These are phyloP conservation scores for Malus hybrid DNA, from an alignment of 331 rosid species.

Conservation along the genomic window DNA sequence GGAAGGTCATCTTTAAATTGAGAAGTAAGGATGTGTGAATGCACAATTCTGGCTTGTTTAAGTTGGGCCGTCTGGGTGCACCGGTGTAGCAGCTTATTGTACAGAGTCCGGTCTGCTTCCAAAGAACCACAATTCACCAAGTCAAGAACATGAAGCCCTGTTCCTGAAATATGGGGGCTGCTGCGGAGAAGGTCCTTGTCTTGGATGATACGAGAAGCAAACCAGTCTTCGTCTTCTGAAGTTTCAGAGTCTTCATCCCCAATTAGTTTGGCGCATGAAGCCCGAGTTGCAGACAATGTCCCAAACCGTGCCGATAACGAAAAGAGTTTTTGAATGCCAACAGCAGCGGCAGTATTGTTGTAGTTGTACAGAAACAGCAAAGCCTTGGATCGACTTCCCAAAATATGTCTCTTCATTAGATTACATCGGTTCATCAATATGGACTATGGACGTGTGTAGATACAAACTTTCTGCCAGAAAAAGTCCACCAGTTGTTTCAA, in stretches of 20 bases:
- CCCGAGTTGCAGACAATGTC: not conserved
- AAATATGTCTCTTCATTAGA: constrained; percentile 6
- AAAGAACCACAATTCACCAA: constrained; percentile 44
- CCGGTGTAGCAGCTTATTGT: constrained; percentile 37
- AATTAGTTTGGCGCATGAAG: not conserved
- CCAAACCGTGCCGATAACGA: not conserved
- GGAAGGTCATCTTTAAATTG: constrained; percentile 34
- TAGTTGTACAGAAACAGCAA: not conserved
- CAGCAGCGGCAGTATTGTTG: not conserved
- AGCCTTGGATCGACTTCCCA: not conserved
- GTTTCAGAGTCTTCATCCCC: constrained; percentile 1
- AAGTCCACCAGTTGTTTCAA: too few species aligned
- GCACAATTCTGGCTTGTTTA: constrained; percentile 51
- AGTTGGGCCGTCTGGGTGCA: constrained; percentile 52
- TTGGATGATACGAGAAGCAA: constrained; percentile 19
- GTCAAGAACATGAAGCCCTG: constrained; percentile 58
- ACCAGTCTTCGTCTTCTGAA: constrained; percentile 9
- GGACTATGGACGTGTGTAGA: too few species aligned
- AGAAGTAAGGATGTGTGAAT: constrained; percentile 47
- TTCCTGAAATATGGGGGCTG: constrained; percentile 23
- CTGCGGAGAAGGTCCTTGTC: constrained; percentile 50
- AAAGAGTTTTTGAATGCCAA: not conserved
- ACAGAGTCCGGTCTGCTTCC: constrained; percentile 41
- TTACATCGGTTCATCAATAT: too few species aligned
- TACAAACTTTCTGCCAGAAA: too few species aligned